phyloP scores from a whole-genome alignment of 805 yeast species.

The Sugiyamaella chiloensis region DNA sequence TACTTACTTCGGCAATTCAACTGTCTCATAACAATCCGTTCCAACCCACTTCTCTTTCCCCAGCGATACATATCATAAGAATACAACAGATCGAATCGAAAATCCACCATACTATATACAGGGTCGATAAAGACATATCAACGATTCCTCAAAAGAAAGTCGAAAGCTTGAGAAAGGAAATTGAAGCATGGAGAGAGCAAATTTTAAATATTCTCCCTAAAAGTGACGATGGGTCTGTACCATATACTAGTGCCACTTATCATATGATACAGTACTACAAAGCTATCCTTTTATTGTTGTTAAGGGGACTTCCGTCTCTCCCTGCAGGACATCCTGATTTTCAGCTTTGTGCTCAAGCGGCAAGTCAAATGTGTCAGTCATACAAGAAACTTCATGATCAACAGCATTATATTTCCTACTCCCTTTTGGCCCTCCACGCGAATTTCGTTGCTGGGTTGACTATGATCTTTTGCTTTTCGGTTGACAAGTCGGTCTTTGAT shows the following conservation, averaged over 20 bases:
- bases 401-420: conserved; percentile 9
- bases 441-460: conserved; percentile 13
- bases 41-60: conserved; percentile 33
- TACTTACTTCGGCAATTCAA: not conserved
- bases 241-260: conserved; percentile 4
- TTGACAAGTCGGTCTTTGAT: conserved; percentile 8
- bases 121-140: conserved; percentile 10
- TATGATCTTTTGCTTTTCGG: conserved; percentile 6
- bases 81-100: conserved; percentile 33
- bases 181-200: conserved; percentile 5
- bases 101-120: conserved; percentile 5
- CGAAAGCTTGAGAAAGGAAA: not conserved
- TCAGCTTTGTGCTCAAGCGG: conserved; percentile 3
- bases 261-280: conserved; percentile 13
- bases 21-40: not conserved
- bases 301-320: conserved; percentile 5
- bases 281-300: conserved; percentile 5
- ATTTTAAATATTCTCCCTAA: not conserved
- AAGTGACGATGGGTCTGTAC: not conserved
- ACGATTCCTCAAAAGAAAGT: not conserved
- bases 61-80: conserved; percentile 52
- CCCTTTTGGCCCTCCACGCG: conserved; percentile 12
- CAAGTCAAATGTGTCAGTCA: conserved; percentile 11
- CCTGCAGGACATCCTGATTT: not conserved
- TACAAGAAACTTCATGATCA: conserved; percentile 12